Conservation (phyloP, 108 stramenopile species). For the Tribonema minus region DNA sequence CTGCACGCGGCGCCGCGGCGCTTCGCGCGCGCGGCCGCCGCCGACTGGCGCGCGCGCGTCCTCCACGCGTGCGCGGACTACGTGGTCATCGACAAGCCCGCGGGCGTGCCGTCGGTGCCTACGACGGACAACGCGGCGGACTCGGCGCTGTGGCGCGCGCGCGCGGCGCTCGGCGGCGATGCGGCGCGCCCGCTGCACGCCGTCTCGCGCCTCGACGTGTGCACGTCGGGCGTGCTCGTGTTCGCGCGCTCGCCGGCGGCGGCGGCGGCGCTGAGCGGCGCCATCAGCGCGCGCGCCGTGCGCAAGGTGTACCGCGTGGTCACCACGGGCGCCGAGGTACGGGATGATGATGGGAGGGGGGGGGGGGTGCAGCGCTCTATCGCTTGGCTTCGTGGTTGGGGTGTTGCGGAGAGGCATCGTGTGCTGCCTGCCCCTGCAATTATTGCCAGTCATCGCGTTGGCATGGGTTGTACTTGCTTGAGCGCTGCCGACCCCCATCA, state of each 20-base stretch:
- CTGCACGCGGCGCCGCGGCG: conserved; percentile 24
- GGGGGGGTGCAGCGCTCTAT: no score
- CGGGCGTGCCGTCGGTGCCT: conserved; percentile 24
- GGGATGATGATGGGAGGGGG: no score
- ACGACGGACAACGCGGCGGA: conserved; percentile 39
- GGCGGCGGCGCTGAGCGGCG: conserved; percentile 11
- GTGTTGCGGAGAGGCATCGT: no score
- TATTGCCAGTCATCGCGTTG: no score
- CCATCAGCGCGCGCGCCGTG: conserved; percentile 1
- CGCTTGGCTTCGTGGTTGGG: no score
- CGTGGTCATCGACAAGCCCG: conserved; percentile 35
- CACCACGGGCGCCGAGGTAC: no score
- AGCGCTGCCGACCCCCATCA: no score
- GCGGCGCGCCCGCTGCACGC: conserved; percentile 14
- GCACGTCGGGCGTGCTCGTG: conserved; percentile 31
- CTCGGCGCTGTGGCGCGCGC: not conserved
- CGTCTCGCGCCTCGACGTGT: conserved; percentile 33
- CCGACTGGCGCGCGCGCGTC: conserved; percentile 1
- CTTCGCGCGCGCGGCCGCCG: conserved; percentile 7
- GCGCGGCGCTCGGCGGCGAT: not conserved
- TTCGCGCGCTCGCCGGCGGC: conserved; percentile 15
- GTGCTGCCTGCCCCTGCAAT: no score
- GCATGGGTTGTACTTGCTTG: no score
- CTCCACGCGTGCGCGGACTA: conserved; percentile 2
- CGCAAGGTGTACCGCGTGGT: conserved; percentile 12